phyloP scores from a whole-genome alignment of 306 rosid genomes.

The Oxytropis ochrocephala region DNA sequence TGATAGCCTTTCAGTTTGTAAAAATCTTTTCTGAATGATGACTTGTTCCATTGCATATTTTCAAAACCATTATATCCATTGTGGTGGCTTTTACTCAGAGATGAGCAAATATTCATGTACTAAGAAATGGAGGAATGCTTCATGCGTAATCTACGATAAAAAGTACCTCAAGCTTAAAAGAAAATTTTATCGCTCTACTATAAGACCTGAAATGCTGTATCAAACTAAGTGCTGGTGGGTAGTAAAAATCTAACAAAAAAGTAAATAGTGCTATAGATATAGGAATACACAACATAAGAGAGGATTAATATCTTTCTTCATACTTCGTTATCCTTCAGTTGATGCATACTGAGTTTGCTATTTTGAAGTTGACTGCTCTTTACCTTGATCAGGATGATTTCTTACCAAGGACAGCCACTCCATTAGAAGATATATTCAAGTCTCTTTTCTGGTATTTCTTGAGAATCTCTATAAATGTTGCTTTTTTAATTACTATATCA shows the following conservation, averaged over 20 bases:
- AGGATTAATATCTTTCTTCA: slow-evolving; percentile 1
- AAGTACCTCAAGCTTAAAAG: too few relatives aligned
- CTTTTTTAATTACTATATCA: neutral
- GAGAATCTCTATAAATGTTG: neutral
- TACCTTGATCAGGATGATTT: slow-evolving; percentile 76
- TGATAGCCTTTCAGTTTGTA: too few relatives aligned
- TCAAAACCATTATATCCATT: too few relatives aligned
- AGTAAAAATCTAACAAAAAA: too few relatives aligned
- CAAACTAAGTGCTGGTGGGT: too few relatives aligned
- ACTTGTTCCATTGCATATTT: neutral
- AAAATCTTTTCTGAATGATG: neutral
- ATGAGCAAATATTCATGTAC: too few relatives aligned
- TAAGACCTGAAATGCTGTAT: too few relatives aligned
- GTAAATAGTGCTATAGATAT: too few relatives aligned
- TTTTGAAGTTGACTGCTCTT: slow-evolving; percentile 21
- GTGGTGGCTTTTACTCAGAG: too few relatives aligned
- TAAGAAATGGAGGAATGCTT: too few relatives aligned
- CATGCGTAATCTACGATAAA: too few relatives aligned
- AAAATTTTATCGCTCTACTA: too few relatives aligned
- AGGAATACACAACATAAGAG: neutral
- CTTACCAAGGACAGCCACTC: slow-evolving; percentile 94
- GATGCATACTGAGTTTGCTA: neutral
- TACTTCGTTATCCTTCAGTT: neutral
- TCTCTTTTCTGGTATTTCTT: slow-evolving; percentile 79
- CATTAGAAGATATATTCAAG: slow-evolving; percentile 95